Evolutionary conservation across 768 basidiomycete genomes (phyloP).

Genomic region (Suillus subluteus): DNA sequence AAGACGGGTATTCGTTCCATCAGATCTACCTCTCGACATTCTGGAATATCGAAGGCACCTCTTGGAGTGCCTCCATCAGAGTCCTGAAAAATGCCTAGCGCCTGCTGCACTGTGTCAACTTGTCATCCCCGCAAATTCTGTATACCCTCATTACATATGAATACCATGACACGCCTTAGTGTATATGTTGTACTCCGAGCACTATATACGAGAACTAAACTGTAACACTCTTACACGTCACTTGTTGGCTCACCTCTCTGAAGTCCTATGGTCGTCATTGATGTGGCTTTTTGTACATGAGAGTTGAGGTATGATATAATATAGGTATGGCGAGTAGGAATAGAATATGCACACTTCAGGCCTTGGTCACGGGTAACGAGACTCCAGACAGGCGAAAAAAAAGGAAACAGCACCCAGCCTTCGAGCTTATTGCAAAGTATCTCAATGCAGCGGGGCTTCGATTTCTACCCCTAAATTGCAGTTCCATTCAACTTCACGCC

Average conservation of each 20-base stretch:
- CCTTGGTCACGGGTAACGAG: background rate
- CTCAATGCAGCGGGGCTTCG: no score
- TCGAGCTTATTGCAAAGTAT: no score
- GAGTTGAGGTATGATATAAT: background rate
- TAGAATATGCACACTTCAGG: background rate
- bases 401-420: no score
- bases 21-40: constrained; percentile 15
- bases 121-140: background rate
- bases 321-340: background rate
- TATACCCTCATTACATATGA: background rate
- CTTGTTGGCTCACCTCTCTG: background rate
- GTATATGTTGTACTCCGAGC: background rate
- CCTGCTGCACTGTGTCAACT: background rate
- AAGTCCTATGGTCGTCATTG: background rate
- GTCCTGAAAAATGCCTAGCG: background rate
- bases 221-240: background rate
- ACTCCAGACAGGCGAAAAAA: no score
- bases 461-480: no score
- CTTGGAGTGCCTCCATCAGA: constrained; percentile 16
- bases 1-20: constrained; percentile 5
- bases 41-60: constrained; percentile 13
- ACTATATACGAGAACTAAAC: background rate
- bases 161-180: background rate
- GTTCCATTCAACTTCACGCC: no score
- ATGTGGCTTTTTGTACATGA: background rate